Evolutionary conservation across 345 rosid genomes (phyloP).

Genomic region (Bruguiera gymnorhiza): DNA sequence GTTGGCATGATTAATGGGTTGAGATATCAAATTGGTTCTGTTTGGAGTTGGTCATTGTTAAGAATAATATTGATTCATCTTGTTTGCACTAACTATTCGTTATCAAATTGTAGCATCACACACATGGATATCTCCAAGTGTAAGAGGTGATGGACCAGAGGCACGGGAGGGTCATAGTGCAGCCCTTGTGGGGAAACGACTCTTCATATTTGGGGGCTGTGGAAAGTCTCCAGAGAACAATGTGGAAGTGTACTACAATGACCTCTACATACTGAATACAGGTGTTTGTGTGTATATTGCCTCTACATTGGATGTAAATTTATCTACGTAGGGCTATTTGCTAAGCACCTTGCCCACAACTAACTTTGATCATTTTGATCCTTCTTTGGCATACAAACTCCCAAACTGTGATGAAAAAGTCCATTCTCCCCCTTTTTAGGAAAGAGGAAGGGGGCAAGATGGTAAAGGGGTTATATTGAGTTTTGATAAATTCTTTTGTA

Average conservation of each 20-base stretch:
- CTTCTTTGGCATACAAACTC: background rate
- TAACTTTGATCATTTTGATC: background rate
- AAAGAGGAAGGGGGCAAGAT: background rate
- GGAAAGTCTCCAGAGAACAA: slow-evolving; percentile 63
- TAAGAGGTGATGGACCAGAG: slow-evolving; percentile 90
- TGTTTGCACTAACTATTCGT: background rate
- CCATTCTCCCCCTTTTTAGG: background rate
- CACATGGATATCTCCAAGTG: slow-evolving; percentile 82
- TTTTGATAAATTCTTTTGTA: background rate
- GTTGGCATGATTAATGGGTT: background rate
- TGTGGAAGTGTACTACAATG: slow-evolving; percentile 80
- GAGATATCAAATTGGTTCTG: background rate
- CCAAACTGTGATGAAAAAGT: no score
- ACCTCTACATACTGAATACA: slow-evolving; percentile 82
- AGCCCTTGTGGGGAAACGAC: slow-evolving; percentile 81
- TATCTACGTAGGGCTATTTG: background rate
- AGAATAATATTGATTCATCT: slow-evolving; percentile 3
- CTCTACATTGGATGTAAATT: background rate
- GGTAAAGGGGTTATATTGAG: background rate
- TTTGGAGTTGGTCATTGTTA: background rate
- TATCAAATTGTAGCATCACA: slow-evolving; percentile 57
- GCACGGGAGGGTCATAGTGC: slow-evolving; percentile 97
- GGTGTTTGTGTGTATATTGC: slow-evolving; percentile 37
- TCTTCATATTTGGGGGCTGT: slow-evolving; percentile 92
- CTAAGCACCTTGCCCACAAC: background rate